Evolutionary conservation across 306 rosid genomes (phyloP).

Genomic region (Prosopis cineraria): DNA sequence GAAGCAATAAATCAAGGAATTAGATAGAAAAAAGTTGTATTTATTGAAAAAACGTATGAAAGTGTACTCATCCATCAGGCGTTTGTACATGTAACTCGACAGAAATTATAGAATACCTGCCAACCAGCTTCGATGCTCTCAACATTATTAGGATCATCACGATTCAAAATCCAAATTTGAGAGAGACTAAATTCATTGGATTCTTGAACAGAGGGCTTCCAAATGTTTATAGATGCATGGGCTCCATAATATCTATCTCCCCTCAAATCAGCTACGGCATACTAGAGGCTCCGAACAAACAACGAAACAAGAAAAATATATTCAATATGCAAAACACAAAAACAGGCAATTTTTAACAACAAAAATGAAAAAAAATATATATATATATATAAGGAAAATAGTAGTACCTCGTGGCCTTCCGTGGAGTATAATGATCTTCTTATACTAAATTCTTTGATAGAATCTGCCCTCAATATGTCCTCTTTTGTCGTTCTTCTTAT

Average conservation of each 20-base stretch:
- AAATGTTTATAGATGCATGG: neutral
- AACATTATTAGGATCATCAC: no score
- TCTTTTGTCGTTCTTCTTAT: conserved; percentile 47
- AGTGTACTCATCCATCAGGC: no score
- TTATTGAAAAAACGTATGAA: no score
- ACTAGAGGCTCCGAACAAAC: neutral
- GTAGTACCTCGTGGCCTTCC: neutral
- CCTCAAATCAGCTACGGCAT: neutral
- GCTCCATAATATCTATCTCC: neutral
- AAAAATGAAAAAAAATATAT: no score
- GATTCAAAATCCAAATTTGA: no score
- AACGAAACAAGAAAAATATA: no score
- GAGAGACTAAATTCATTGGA: neutral
- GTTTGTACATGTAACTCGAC: no score
- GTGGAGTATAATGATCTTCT: neutral
- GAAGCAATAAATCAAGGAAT: no score
- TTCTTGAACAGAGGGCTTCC: neutral
- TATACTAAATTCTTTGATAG: conserved; percentile 46
- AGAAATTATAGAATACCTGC: neutral
- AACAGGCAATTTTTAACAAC: no score
- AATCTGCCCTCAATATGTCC: conserved; percentile 53
- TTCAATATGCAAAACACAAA: no score
- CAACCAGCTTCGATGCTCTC: neutral
- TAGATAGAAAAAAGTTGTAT: no score
- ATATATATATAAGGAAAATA: neutral